A percentile compares a stretch with the other conserved stretches of the same genome.
phyloP scores from a whole-genome alignment of 208 protist species.

The Tritrichomonas foetus region DNA sequence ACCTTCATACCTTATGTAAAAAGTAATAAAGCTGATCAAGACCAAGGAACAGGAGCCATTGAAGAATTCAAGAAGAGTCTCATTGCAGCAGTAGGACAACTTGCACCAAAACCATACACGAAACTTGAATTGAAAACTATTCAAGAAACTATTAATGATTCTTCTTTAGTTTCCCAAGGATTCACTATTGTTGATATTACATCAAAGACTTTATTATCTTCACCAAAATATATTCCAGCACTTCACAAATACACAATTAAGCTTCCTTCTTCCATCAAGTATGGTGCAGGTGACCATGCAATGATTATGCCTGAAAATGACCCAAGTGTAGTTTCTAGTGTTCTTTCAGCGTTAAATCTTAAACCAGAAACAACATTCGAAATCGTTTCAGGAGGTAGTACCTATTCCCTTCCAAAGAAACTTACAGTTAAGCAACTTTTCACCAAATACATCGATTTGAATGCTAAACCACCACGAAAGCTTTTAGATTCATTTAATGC shows the following conservation, averaged over 20 bases:
- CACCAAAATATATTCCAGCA: not conserved
- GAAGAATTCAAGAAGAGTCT: not conserved
- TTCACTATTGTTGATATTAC: no score
- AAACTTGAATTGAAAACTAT: not conserved
- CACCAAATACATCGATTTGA: not conserved
- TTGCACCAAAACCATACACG: not conserved
- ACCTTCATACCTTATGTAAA: not conserved
- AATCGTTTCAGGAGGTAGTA: not conserved
- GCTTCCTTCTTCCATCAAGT: not conserved
- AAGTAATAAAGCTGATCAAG: not conserved
- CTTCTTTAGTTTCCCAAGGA: not conserved
- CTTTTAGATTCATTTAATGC: not conserved
- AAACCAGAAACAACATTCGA: not conserved
- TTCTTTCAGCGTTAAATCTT: not conserved
- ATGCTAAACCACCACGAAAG: not conserved
- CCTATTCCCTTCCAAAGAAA: not conserved
- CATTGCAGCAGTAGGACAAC: not conserved
- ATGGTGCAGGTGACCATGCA: not conserved
- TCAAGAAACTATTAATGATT: not conserved
- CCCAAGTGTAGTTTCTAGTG: not conserved
- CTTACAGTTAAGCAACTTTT: not conserved
- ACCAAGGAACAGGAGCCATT: not conserved
- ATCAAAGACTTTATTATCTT: not conserved
- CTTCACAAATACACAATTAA: not conserved
- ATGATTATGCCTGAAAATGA: not conserved